Conservation (phyloP, 2,329 filamentous ascomycete genomes). For the Harringtonia lauricola region DNA sequence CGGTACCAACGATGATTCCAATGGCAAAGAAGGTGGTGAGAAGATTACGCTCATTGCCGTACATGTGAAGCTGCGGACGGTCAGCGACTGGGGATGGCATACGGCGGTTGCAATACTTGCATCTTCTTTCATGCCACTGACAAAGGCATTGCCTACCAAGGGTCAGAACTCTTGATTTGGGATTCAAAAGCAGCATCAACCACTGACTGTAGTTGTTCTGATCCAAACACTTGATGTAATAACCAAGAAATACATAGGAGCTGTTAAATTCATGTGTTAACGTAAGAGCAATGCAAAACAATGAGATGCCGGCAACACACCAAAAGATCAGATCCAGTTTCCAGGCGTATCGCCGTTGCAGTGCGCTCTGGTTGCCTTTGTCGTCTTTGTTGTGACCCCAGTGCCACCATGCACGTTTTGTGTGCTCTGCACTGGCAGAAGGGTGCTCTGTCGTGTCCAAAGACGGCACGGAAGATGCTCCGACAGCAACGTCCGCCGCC, state of each 20-base stretch:
- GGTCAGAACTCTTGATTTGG: too few species aligned
- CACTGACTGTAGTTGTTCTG: constrained; percentile 16
- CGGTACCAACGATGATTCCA: constrained; percentile 14
- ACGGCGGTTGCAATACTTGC: background rate
- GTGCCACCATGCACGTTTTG: background rate
- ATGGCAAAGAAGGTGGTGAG: constrained; percentile 26
- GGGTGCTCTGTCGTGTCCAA: background rate
- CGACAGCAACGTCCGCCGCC: too few species aligned
- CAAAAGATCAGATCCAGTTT: background rate
- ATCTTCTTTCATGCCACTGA: constrained; percentile 3
- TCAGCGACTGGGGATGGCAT: background rate
- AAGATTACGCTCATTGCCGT: constrained; percentile 1
- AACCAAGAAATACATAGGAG: constrained; percentile 2
- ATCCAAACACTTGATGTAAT: constrained; percentile 9
- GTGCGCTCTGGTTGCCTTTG: background rate
- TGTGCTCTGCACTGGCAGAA: background rate
- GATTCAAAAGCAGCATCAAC: background rate
- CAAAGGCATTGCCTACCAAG: background rate
- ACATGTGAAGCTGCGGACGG: background rate
- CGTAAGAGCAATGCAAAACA: background rate
- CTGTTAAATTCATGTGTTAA: background rate
- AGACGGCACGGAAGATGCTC: too few species aligned
- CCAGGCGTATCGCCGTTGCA: background rate
- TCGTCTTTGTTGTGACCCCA: background rate
- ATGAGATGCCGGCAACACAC: background rate